A percentile compares a stretch with the other conserved stretches of the same genome.
phyloP scores from a whole-genome alignment of 1,284 basidiomycete genomes.

The Sanghuangporus baumii region DNA sequence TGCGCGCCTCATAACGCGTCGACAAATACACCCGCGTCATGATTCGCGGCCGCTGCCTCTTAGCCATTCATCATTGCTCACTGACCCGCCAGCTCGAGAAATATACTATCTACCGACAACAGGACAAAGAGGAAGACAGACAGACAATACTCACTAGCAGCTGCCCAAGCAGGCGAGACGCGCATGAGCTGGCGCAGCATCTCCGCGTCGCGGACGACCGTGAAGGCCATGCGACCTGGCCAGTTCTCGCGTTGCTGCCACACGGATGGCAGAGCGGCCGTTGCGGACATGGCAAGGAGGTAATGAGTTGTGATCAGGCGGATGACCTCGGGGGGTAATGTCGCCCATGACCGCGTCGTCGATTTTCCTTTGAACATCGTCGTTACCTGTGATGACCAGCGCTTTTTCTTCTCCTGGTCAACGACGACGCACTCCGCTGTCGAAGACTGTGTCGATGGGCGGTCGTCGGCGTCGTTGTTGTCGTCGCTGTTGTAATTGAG shows the following conservation, averaged over 20 bases:
- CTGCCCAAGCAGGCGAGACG: slow-evolving; percentile 38
- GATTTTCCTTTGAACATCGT: slow-evolving; percentile 57
- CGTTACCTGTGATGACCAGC: neutral
- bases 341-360: slow-evolving; percentile 59
- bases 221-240: slow-evolving; percentile 54
- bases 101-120: neutral
- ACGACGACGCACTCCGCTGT: neutral
- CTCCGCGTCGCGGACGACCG: slow-evolving; percentile 44
- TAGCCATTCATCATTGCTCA: neutral
- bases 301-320: slow-evolving; percentile 58
- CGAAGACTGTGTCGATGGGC: neutral
- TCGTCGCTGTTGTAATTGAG: neutral
- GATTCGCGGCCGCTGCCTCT: neutral
- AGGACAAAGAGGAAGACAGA: neutral
- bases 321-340: slow-evolving; percentile 64
- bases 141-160: slow-evolving; percentile 36
- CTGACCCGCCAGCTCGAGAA: neutral
- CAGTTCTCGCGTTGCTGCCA: slow-evolving; percentile 55
- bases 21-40: neutral
- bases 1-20: slow-evolving; percentile 6
- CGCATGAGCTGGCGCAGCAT: slow-evolving; percentile 60
- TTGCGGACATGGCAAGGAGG: slow-evolving; percentile 42
- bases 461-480: neutral
- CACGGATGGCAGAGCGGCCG: slow-evolving; percentile 43
- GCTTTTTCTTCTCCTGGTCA: neutral